Evolutionary conservation across 352 stramenopile genomes (phyloP).

Genomic region (Globisporangium barbulae): DNA sequence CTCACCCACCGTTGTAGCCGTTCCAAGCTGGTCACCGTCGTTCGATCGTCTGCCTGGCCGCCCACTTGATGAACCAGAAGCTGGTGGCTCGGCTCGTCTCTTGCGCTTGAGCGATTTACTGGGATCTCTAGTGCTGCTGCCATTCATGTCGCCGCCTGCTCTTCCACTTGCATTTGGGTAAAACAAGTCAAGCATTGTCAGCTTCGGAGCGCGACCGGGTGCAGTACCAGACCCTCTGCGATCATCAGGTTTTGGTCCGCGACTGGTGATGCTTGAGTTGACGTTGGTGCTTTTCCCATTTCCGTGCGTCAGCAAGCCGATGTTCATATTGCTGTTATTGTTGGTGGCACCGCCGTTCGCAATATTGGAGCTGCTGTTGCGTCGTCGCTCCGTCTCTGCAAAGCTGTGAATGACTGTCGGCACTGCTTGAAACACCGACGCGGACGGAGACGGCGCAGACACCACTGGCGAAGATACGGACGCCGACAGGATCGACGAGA

Average conservation of each 20-base stretch:
- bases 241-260: constrained; percentile 21
- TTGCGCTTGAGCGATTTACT: constrained; percentile 49
- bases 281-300: constrained; percentile 1
- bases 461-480: constrained; percentile 12
- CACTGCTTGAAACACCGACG: constrained; percentile 56
- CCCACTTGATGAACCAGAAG: neutral
- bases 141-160: constrained; percentile 1
- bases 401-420: constrained; percentile 60
- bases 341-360: neutral
- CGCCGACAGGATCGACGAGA: constrained; percentile 19
- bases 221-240: constrained; percentile 14
- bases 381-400: constrained; percentile 40
- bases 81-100: constrained; percentile 20
- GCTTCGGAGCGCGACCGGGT: constrained; percentile 1
- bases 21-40: constrained; percentile 13
- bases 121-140: neutral
- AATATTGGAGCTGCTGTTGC: constrained; percentile 7
- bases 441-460: constrained; percentile 10
- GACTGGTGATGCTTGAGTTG: neutral
- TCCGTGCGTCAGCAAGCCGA: constrained; percentile 1
- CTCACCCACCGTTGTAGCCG: constrained; percentile 11
- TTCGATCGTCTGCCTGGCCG: constrained; percentile 7
- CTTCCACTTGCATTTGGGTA: constrained; percentile 30
- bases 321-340: constrained; percentile 5
- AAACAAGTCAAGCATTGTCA: constrained; percentile 63